These are phyloP conservation scores for Tuber aestivum DNA, from an alignment of 495 filamentous ascomycete genomes.

Conservation along the genomic window DNA sequence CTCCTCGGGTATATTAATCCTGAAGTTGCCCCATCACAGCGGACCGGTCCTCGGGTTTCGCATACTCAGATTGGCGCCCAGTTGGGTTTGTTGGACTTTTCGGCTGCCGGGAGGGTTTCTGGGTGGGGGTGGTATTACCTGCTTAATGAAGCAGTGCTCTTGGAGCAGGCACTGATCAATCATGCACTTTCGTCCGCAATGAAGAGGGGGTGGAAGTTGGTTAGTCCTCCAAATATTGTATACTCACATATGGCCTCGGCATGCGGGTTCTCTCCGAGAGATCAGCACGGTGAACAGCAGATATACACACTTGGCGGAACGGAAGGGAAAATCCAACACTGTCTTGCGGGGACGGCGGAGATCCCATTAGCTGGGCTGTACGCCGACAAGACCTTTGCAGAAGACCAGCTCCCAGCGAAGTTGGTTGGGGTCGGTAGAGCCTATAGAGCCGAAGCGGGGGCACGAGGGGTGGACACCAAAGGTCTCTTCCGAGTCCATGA, in stretches of 20 bases:
- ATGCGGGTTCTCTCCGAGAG: conserved; percentile 89
- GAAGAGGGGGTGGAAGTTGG: conserved; percentile 60
- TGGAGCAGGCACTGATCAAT: conserved; percentile 87
- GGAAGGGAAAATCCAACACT: conserved; percentile 36
- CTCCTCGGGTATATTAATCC: conserved; percentile 69
- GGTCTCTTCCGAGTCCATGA: conserved; percentile 98
- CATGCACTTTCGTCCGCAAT: conserved; percentile 61
- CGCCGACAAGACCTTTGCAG: conserved; percentile 62
- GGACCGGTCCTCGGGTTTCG: conserved; percentile 50
- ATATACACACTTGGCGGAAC: conserved; percentile 58
- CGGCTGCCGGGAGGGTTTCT: conserved; percentile 64
- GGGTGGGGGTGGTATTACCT: conserved; percentile 99
- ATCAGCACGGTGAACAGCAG: conserved; percentile 84
- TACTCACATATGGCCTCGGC: conserved; percentile 85
- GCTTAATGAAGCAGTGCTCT: conserved; percentile 74
- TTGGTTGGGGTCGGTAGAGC: conserved; percentile 76
- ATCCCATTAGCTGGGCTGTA: conserved; percentile 91
- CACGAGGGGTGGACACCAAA: conserved; percentile 81
- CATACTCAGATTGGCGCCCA: conserved; percentile 80
- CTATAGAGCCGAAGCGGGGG: conserved; percentile 90
- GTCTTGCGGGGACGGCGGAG: conserved; percentile 81
- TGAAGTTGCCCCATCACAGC: conserved; percentile 50
- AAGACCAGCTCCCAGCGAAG: conserved; percentile 63
- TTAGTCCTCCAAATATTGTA: conserved; percentile 80
- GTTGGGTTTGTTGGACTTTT: conserved; percentile 79